phyloP scores from a whole-genome alignment of 306 rosid genomes.

The Oemleria cerasiformis region DNA sequence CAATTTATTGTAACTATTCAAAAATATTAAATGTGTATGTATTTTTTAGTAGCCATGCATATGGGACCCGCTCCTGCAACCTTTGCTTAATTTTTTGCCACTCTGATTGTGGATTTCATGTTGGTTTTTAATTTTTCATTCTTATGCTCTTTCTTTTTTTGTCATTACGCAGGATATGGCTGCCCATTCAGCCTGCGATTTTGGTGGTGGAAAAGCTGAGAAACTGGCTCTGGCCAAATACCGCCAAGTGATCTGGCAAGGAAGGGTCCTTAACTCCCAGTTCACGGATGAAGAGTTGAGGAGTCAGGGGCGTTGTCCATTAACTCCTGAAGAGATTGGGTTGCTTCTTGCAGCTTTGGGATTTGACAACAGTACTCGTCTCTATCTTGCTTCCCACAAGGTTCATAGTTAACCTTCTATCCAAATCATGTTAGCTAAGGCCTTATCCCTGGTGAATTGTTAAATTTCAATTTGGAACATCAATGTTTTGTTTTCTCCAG shows the following conservation, averaged over 20 bases:
- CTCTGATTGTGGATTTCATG: neutral
- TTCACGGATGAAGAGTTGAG: constrained; percentile 95
- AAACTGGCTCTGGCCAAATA: constrained; percentile 88
- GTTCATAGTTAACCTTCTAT: constrained; percentile 38
- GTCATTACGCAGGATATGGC: constrained; percentile 81
- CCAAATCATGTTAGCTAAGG: neutral
- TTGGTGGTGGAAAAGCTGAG: constrained; percentile 96
- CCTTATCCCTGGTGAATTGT: constrained; percentile 16
- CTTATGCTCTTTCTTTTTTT: neutral
- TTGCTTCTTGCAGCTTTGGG: constrained; percentile 88
- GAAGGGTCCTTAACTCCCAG: constrained; percentile 95
- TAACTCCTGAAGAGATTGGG: constrained; percentile 98
- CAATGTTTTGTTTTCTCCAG: constrained; percentile 40
- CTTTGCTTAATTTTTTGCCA: neutral
- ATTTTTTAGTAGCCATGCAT: neutral
- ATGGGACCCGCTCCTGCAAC: neutral
- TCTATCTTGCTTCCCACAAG: constrained; percentile 99
- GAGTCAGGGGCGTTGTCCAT: constrained; percentile 94
- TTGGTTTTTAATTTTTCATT: neutral
- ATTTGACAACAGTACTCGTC: constrained; percentile 82
- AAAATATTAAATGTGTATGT: neutral
- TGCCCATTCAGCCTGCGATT: constrained; percentile 99
- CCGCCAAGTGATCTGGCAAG: constrained; percentile 91
- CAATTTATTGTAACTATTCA: neutral
- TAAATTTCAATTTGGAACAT: constrained; percentile 8